Conservation (phyloP, 2,329 filamentous ascomycete species). For the Plectosphaerella cucumerina region DNA sequence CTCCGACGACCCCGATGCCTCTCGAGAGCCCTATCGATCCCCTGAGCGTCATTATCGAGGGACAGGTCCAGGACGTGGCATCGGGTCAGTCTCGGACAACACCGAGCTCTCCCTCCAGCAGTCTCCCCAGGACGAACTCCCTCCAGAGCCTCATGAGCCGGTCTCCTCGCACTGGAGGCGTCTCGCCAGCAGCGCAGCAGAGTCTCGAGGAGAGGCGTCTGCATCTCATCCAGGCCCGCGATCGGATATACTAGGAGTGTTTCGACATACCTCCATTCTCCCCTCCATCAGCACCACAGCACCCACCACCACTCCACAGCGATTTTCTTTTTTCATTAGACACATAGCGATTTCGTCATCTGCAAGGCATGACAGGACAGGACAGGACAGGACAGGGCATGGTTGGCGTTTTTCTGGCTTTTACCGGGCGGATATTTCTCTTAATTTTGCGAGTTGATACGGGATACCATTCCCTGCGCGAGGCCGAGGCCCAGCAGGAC, state of each 20-base stretch:
- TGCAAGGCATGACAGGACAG: no score
- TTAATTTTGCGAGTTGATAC: no score
- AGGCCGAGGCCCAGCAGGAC: no score
- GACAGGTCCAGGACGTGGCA: background rate
- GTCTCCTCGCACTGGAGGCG: constrained; percentile 4
- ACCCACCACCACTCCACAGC: no score
- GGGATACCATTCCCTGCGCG: no score
- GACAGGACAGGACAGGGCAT: no score
- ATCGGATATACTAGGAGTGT: constrained; percentile 21
- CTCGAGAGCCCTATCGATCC: constrained; percentile 20
- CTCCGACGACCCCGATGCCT: constrained; percentile 43
- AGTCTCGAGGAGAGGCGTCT: constrained; percentile 20
- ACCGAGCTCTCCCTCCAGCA: background rate
- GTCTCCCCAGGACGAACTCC: background rate
- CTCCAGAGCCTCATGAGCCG: background rate
- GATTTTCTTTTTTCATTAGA: no score
- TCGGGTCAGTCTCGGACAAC: background rate
- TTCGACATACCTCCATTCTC: no score
- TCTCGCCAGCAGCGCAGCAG: constrained; percentile 8
- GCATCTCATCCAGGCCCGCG: constrained; percentile 29
- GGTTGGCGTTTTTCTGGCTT: no score
- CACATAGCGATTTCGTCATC: no score
- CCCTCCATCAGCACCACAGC: no score
- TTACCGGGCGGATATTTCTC: no score
- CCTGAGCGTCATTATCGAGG: constrained; percentile 24